These are phyloP conservation scores for Fusarium chlamydosporum DNA, from an alignment of 2,329 filamentous ascomycete species.

Conservation along the genomic window DNA sequence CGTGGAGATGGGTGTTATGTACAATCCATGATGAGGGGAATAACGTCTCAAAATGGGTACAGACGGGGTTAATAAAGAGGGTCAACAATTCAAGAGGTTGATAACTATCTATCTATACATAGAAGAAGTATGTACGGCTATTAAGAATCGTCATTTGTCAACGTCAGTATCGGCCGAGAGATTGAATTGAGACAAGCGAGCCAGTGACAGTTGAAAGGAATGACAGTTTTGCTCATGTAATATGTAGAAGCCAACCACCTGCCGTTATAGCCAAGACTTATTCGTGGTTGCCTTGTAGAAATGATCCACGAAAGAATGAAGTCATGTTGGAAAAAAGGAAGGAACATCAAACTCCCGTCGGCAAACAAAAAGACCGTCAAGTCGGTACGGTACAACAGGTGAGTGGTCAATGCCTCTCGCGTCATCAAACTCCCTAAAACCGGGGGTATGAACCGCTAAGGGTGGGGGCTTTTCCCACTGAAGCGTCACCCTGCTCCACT, in stretches of 20 bases:
- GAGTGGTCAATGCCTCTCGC: conserved; percentile 28
- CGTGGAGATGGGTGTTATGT: background rate
- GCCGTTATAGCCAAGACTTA: conserved; percentile 9
- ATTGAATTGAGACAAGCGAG: background rate
- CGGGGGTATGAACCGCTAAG: conserved; percentile 24
- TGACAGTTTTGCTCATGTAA: background rate
- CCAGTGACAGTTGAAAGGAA: background rate
- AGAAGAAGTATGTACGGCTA: too few species aligned
- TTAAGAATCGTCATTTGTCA: conserved; percentile 3
- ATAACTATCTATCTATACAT: background rate
- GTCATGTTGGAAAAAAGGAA: conserved; percentile 14
- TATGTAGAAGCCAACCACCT: background rate
- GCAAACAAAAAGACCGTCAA: conserved; percentile 4
- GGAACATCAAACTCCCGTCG: conserved; percentile 5
- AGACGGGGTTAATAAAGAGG: conserved; percentile 23
- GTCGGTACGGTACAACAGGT: conserved; percentile 1
- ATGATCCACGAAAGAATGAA: conserved; percentile 28
- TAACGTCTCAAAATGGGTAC: conserved; percentile 10
- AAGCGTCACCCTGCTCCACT: conserved; percentile 31
- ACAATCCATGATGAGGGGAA: conserved; percentile 3
- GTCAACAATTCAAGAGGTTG: background rate
- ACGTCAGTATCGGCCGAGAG: conserved; percentile 8
- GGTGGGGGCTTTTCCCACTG: conserved; percentile 16
- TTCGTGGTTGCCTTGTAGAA: conserved; percentile 8
- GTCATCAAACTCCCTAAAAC: conserved; percentile 26